Evolutionary conservation across 331 rosid genomes (phyloP), one percentile per base, ranked within the genome.

Genomic region (Cydonia oblonga): DNA sequence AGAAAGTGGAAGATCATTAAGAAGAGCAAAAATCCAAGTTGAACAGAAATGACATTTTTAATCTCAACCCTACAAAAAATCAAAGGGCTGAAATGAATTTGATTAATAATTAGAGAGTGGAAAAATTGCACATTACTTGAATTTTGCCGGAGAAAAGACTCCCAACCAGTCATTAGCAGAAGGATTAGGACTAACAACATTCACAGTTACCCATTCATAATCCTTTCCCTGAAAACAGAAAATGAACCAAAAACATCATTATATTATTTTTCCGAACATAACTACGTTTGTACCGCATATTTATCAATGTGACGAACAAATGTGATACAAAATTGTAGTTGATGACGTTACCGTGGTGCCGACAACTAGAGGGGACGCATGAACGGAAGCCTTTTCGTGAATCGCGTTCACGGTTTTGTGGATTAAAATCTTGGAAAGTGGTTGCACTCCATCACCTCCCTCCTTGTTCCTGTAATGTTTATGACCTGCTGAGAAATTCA

Each of bases 91-190:
- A 18, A 15, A 35, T 9, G 40, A 20, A 71, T 38, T 35, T 14
- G 3, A 7, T 57, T 5, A 23, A 14, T 18, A n/a, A n/a, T 22
- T 22, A 57, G 46, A 23, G 22, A 13, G 54, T 58, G 8, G 78
- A 64, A 74, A 56, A 76, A 51, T 54, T 22, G 65, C 52, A 61
- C 54, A 72, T 76, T 86, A 89, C 97, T 83, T 79, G 78, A 92
- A 89, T 13, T 88, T 86, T 70, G 96, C 93, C 7, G 97, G 97
- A 70, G 97, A 87, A 78, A 92, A 92, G 76, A 92, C 90, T 57
- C 84, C 96, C 52, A 92, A 62, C 96, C 96, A 92, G 76, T 89
- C 93, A 71, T 86, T 85, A 28, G 42, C 53, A 64, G 93, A 84
- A n/a, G 96, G 92, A 1, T 83, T 25, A 12, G 89, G 90, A 65